phyloP scores from a whole-genome alignment of 1,284 basidiomycete genomes.

The Cutaneotrichosporon mucoides region DNA sequence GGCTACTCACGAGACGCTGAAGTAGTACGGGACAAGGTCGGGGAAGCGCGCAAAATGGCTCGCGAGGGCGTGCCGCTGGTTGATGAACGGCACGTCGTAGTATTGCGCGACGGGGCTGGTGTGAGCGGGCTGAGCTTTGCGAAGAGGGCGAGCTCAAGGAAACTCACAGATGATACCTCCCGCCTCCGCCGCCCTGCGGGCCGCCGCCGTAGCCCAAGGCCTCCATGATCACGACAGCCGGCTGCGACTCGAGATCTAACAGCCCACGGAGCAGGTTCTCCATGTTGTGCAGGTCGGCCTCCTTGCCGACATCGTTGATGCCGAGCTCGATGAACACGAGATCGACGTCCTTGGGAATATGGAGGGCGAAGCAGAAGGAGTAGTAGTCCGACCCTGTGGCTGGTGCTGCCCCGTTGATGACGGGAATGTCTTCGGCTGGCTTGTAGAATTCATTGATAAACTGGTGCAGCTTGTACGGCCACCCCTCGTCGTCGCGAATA shows the following conservation, averaged over 20 bases:
- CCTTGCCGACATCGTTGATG: conserved; percentile 46
- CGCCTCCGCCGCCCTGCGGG: conserved; percentile 71
- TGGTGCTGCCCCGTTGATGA: conserved; percentile 38
- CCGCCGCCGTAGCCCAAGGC: conserved; percentile 86
- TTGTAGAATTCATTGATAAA: conserved; percentile 36
- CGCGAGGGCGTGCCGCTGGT: conserved; percentile 41
- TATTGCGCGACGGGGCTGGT: conserved; percentile 71
- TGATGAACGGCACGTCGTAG: conserved; percentile 87
- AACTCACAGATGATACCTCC: conserved; percentile 39
- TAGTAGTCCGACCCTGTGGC: conserved; percentile 49
- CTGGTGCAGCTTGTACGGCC: conserved; percentile 36
- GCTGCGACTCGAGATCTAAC: conserved; percentile 77
- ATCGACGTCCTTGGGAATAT: conserved; percentile 37
- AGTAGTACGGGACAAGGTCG: conserved; percentile 42
- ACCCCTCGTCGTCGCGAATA: conserved; percentile 34
- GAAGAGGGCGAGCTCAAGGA: too few relatives aligned
- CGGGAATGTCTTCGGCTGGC: conserved; percentile 19
- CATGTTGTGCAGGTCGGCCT: conserved; percentile 52
- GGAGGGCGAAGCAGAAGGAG: conserved; percentile 46
- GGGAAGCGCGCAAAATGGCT: conserved; percentile 45
- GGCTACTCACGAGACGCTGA: conserved; percentile 36
- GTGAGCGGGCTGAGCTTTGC: too few relatives aligned
- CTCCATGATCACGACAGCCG: conserved; percentile 83
- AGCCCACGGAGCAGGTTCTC: conserved; percentile 82
- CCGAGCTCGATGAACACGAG: conserved; percentile 46